Base-by-base conservation (phyloP, 2,329 filamentous ascomycete genomes). In the Pseudogymnoascus sp. region DNA sequence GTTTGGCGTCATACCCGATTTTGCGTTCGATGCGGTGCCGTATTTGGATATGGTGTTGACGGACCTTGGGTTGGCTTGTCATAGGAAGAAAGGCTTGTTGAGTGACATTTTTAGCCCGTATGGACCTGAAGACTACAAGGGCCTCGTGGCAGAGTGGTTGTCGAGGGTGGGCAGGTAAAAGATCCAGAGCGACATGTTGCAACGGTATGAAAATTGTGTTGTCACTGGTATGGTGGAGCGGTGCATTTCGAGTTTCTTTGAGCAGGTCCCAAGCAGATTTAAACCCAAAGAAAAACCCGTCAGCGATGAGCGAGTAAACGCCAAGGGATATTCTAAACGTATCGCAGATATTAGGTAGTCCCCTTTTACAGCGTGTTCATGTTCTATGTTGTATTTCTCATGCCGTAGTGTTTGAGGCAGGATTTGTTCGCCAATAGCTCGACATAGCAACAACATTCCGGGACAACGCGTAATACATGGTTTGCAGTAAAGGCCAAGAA, bases 11-110 rank as follows among this genome's bases (percentile, higher is more conserved):
- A 78, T 81, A 63, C 86, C 86, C 0, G 88, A 90, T 71, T 86
- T 92, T 66, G 85, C 90, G 16, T 92, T 93, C 69, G 90, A 94
- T 72, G 82, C 82, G 0, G 72, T 93, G 61, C 88, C 88, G 3
- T 94, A 91, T 63, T 71, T 91, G 16, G 89, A 92, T 72, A 69
- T 87, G 69, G 72, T 93, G 69, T 71, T 90, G 64, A 74, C 76
- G 4, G 89, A 93, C 71, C 68, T 92, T 62, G 87, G 83, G 0
- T 72, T 92, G 62, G 75, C 79, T 16, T 75, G 76, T 12, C 77
- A 81, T 66, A 75, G 84, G 35, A 88, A 88, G 75, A 65, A 66
- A 10, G 78, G 81, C 0, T 77, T 68, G 61, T 68, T 71, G 62
- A 68, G 62, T 38, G 77, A 79, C 58, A 71, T 79, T 23, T 77